Evolutionary conservation across 305 asterid genomes (phyloP), one percentile per base, ranked within the genome.

Genomic region (Fraxinus latifolia): DNA sequence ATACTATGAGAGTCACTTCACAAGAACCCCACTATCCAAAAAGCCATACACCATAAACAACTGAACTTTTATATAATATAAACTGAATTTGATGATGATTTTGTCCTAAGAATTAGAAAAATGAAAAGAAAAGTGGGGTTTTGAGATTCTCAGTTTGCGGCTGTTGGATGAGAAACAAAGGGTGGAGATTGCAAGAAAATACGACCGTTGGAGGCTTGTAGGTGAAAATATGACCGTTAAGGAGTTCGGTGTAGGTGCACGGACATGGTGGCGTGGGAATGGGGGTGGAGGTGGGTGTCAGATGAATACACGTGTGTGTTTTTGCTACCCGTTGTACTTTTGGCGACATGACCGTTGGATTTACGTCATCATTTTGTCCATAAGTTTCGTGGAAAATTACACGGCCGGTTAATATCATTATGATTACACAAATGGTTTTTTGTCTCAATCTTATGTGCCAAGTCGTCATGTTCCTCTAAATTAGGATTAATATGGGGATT

Each of bases 201-300:
- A 81, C 84, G 91, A 90, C 98, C 98, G 98, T 94, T 94, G 82
- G 78, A 55, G 36, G 82, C 67, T 79, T 91, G 97, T 91, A 91
- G 91, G 93, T 81, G 87, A 82, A 65, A 93, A 92, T 91, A 87
- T 86, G 92, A 89, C 97, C 97, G 98, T 93, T 91, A 72, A 85
- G 89, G 90, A 82, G 89, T 87, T 85, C 78, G 85, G 89, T 39
- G 87, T 79, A 62, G 83, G 83, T 79, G 92, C 88, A 87, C 89
- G 85, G 91, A 84, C 78, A 79, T 84, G 39, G 75, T 31, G 53
- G 75, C 33, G 77, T 78, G 83, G 37, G 70, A 78, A 0, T 36
- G 44, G 44, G 44, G 44, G 11, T 7, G 12, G 42, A 32, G 44
- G 19, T 3, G 60, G 71, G 36, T 85, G 77, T 91, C 89, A 87